Evolutionary conservation across 1,139 yeast genomes (phyloP).

Genomic region (Candida buenavistaensis): DNA sequence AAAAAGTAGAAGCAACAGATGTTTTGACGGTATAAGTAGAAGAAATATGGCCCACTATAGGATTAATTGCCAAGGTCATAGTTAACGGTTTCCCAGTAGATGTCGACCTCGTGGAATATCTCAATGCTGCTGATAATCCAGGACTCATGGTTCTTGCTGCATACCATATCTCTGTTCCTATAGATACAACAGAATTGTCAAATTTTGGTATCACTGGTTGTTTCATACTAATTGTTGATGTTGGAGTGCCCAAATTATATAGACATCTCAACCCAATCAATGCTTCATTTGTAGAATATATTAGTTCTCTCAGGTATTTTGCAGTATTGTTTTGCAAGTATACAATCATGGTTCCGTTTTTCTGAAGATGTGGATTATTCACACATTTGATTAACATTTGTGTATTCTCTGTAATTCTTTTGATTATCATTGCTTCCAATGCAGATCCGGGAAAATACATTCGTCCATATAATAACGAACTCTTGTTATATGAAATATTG

Average conservation of each 20-base stretch:
- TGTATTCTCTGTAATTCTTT: conserved; percentile 57
- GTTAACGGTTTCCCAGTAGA: conserved; percentile 88
- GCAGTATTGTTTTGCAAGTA: conserved; percentile 72
- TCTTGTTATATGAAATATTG: conserved; percentile 13
- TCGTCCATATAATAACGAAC: conserved; percentile 59
- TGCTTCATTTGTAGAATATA: conserved; percentile 87
- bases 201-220: conserved; percentile 34
- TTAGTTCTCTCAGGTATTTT: conserved; percentile 68
- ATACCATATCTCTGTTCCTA: conserved; percentile 90
- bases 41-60: conserved; percentile 86
- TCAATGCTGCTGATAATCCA: conserved; percentile 76
- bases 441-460: conserved; percentile 88
- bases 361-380: conserved; percentile 62
- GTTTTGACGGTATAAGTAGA: conserved; percentile 88
- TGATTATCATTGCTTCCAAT: conserved; percentile 83
- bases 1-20: conserved; percentile 71
- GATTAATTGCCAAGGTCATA: conserved; percentile 84
- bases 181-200: conserved; percentile 54
- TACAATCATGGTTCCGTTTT: conserved; percentile 62
- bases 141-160: conserved; percentile 84
- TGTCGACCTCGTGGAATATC: conserved; percentile 86
- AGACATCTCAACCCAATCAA: conserved; percentile 80
- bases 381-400: conserved; percentile 76
- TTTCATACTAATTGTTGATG: conserved; percentile 15
- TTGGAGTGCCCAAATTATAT: conserved; percentile 60